A percentile compares a stretch with the other conserved stretches of the same genome.
phyloP scores from a whole-genome alignment of 495 filamentous ascomycete species.

The Sabuloglossum arenarium region DNA sequence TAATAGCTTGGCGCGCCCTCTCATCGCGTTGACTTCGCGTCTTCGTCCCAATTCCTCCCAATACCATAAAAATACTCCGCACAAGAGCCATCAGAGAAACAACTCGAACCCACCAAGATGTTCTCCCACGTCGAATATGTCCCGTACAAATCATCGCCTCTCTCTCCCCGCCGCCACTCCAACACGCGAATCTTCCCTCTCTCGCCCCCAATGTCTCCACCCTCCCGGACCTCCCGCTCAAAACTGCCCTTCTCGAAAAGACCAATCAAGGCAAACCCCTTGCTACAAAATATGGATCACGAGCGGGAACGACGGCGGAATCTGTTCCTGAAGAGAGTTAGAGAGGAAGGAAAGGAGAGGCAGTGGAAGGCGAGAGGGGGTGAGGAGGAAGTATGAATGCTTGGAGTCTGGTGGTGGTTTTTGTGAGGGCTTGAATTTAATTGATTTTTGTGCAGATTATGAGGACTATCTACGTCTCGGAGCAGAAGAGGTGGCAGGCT shows the following conservation, averaged over 20 bases:
- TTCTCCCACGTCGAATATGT: neutral
- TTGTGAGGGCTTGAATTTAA: neutral
- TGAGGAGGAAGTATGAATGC: slow-evolving; percentile 48
- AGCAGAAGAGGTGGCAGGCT: slow-evolving; percentile 26
- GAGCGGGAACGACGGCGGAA: slow-evolving; percentile 32
- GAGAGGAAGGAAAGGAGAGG: slow-evolving; percentile 43
- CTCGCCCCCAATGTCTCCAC: neutral
- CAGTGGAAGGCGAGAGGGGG: slow-evolving; percentile 43
- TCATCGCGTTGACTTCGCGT: no score
- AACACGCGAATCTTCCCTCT: neutral
- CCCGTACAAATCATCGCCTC: neutral
- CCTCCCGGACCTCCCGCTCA: neutral
- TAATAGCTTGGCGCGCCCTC: no score
- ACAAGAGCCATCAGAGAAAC: no score
- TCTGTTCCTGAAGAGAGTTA: slow-evolving; percentile 60
- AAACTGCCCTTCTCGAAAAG: slow-evolving; percentile 14
- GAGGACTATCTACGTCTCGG: slow-evolving; percentile 23
- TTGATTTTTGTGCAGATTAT: slow-evolving; percentile 18
- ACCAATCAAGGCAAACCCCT: slow-evolving; percentile 15
- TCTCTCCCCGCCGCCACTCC: neutral
- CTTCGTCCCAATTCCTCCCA: no score
- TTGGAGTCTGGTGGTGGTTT: neutral
- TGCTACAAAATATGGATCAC: slow-evolving; percentile 18
- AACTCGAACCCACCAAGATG: no score
- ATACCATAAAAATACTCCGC: no score